A percentile compares a stretch with the other conserved stretches of the same genome.
Conservation (phyloP, 1,139 yeast genomes). For the Candida sanyaensis region DNA sequence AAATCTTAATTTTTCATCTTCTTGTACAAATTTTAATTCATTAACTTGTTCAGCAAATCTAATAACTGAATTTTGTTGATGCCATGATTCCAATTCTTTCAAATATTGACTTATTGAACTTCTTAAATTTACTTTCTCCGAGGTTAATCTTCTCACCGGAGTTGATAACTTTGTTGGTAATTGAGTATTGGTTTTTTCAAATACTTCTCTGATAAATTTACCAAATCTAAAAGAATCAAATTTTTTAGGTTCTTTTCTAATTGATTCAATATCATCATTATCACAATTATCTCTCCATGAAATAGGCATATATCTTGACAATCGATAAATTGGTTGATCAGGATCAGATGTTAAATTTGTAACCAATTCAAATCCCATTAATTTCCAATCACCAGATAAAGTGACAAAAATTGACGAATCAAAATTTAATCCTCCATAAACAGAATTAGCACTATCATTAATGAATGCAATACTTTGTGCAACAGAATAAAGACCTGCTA, state of each 20-base stretch:
- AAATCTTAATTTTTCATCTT: conserved; percentile 53
- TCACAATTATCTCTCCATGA: conserved; percentile 5
- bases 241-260: conserved; percentile 46
- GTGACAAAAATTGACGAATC: conserved; percentile 63
- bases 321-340: conserved; percentile 46
- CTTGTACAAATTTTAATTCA: conserved; percentile 52
- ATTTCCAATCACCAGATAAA: conserved; percentile 75
- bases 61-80: conserved; percentile 47
- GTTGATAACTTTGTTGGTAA: conserved; percentile 10
- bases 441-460: conserved; percentile 61
- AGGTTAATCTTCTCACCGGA: conserved; percentile 9
- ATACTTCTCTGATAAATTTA: conserved; percentile 47
- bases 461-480: conserved; percentile 61
- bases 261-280: conserved; percentile 9
- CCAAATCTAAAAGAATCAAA: conserved; percentile 71
- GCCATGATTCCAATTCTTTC: conserved; percentile 41
- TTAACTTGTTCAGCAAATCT: conserved; percentile 49
- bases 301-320: conserved; percentile 14
- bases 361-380: conserved; percentile 80
- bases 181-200: conserved; percentile 18
- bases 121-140: conserved; percentile 34
- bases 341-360: conserved; percentile 53
- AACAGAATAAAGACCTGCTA: conserved; percentile 63
- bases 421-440: conserved; percentile 63
- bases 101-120: conserved; percentile 52